A percentile compares a stretch with the other conserved stretches of the same genome.
These are phyloP conservation scores for Fusarium sp. DNA, from an alignment of 2,329 filamentous ascomycete genomes.

Conservation along the genomic window DNA sequence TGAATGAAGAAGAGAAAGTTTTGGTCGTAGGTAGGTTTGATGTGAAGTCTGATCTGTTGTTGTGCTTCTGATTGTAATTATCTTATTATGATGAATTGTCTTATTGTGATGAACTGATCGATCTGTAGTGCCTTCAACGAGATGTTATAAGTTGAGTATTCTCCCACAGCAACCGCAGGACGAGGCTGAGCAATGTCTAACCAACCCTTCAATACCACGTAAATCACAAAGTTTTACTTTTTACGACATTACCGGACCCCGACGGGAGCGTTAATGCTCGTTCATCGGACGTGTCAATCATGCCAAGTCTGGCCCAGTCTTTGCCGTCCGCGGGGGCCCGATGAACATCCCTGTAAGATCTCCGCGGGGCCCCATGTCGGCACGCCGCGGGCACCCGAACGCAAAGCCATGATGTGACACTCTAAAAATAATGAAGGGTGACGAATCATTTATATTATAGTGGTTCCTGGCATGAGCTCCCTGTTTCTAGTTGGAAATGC, in stretches of 20 bases:
- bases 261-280: neutral
- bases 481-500: too few relatives aligned
- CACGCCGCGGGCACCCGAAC: constrained; percentile 10
- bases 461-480: neutral
- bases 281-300: neutral
- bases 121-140: neutral
- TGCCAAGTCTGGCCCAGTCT: neutral
- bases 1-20: too few relatives aligned
- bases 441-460: neutral
- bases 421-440: neutral
- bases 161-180: too few relatives aligned
- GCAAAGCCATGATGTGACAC: neutral
- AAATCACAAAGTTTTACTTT: neutral
- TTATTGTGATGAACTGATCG: neutral
- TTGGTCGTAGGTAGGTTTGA: neutral
- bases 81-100: neutral
- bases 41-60: neutral
- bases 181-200: neutral
- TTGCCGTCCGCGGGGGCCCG: neutral
- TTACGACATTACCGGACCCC: neutral
- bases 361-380: constrained; percentile 13
- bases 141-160: neutral
- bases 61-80: neutral
- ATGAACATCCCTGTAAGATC: neutral
- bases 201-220: neutral